Percentiles rank a stretch among this genome's conserved stretches.
Conservation (phyloP, 768 basidiomycete genomes). For the Mycena floridula region DNA sequence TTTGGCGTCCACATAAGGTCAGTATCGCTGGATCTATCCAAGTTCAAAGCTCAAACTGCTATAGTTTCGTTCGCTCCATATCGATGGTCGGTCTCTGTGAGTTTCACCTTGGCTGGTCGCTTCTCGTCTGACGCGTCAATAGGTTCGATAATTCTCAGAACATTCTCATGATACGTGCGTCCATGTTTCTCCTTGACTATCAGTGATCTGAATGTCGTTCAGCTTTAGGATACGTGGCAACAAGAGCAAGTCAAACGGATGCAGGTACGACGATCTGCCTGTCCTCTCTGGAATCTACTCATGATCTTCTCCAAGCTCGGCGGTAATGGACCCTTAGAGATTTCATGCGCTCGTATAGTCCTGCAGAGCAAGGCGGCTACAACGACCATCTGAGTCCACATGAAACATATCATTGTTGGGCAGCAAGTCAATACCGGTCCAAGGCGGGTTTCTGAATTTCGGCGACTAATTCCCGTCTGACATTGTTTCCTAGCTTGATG, state of each 20-base stretch:
- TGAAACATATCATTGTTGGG: conserved; percentile 90
- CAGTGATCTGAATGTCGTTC: no score
- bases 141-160: no score
- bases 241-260: conserved; percentile 84
- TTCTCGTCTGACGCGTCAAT: no score
- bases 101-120: no score
- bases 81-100: no score
- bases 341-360: conserved; percentile 69
- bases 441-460: conserved; percentile 49
- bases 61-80: conserved; percentile 84
- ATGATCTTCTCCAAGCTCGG: conserved; percentile 51
- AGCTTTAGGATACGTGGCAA: conserved; percentile 96
- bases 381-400: conserved; percentile 52
- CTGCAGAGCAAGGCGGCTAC: conserved; percentile 65
- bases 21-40: conserved; percentile 15
- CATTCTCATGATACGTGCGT: no score
- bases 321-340: conserved; percentile 76
- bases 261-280: conserved; percentile 51
- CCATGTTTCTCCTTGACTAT: no score
- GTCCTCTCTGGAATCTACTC: conserved; percentile 4
- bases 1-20: conserved; percentile 93
- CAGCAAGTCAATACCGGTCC: conserved; percentile 89
- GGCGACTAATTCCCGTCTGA: background rate
- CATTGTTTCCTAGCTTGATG: conserved; percentile 59
- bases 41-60: conserved; percentile 15